phyloP scores from a whole-genome alignment of 129 eudicot species.

The Dittrichia graveolens region DNA sequence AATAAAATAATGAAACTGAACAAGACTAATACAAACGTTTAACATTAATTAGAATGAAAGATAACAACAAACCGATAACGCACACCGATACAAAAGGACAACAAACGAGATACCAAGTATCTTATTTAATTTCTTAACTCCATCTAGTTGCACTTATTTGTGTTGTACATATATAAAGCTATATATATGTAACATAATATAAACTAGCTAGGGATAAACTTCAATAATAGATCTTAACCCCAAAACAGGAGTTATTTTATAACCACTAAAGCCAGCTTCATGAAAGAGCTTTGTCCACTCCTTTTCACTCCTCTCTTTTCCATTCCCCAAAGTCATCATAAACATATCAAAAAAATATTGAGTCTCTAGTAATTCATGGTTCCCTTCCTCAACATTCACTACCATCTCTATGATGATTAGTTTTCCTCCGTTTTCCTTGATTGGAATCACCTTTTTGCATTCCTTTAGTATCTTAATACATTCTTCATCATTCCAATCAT shows the following conservation, averaged over 20 bases:
- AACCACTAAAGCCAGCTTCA: constrained; percentile 30
- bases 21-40: neutral
- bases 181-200: neutral
- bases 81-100: neutral
- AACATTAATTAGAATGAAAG: neutral
- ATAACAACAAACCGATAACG: neutral
- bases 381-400: neutral
- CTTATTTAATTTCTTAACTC: neutral
- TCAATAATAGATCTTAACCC: constrained; percentile 43
- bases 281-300: constrained; percentile 39
- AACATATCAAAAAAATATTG: constrained; percentile 28
- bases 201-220: constrained; percentile 36
- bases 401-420: constrained; percentile 18
- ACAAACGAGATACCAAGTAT: neutral
- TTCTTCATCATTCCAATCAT: constrained; percentile 22
- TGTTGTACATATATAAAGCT: neutral
- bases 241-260: constrained; percentile 27
- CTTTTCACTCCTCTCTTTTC: constrained; percentile 42
- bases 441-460: constrained; percentile 18
- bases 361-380: constrained; percentile 4
- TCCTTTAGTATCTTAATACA: constrained; percentile 17
- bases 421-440: constrained; percentile 25
- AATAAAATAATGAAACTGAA: neutral
- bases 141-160: neutral
- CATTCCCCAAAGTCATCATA: constrained; percentile 16